phyloP scores from a whole-genome alignment of 345 rosid species.

The Physaria fendleri region DNA sequence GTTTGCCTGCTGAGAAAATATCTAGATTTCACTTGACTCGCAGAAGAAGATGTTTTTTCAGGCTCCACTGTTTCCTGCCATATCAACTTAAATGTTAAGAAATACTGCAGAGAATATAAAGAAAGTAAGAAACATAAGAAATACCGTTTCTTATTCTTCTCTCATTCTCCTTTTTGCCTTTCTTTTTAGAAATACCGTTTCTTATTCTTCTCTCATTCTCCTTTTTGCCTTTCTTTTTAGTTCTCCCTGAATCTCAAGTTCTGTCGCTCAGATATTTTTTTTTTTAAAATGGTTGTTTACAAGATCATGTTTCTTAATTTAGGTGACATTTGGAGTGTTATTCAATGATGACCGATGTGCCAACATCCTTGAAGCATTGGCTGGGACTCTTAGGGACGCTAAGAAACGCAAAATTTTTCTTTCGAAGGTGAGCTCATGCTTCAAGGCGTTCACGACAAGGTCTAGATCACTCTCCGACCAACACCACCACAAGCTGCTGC shows the following conservation, averaged over 20 bases:
- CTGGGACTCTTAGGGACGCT: slow-evolving; percentile 92
- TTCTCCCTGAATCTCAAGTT: too few relatives aligned
- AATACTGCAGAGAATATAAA: slow-evolving; percentile 1
- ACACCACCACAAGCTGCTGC: slow-evolving; percentile 19
- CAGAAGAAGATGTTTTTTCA: slow-evolving; percentile 73
- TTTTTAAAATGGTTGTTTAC: too few relatives aligned
- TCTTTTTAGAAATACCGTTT: too few relatives aligned
- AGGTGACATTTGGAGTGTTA: slow-evolving; percentile 90
- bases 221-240: too few relatives aligned
- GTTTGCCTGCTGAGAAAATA: slow-evolving; percentile 80
- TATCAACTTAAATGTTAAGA: slow-evolving; percentile 4
- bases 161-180: too few relatives aligned
- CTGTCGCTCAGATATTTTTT: too few relatives aligned
- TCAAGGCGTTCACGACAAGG: slow-evolving; percentile 94
- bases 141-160: too few relatives aligned
- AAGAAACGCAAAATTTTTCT: slow-evolving; percentile 69
- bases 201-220: too few relatives aligned
- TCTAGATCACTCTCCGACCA: slow-evolving; percentile 63
- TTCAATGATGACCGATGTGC: slow-evolving; percentile 86
- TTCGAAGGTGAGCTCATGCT: slow-evolving; percentile 80
- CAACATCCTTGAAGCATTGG: slow-evolving; percentile 90
- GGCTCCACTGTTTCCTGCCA: slow-evolving; percentile 61
- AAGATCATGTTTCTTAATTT: too few relatives aligned
- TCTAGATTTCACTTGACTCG: slow-evolving; percentile 59
- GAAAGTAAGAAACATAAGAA: neutral